Evolutionary conservation across 2,329 filamentous ascomycete genomes (phyloP).

Genomic region (Diplodia intermedia): DNA sequence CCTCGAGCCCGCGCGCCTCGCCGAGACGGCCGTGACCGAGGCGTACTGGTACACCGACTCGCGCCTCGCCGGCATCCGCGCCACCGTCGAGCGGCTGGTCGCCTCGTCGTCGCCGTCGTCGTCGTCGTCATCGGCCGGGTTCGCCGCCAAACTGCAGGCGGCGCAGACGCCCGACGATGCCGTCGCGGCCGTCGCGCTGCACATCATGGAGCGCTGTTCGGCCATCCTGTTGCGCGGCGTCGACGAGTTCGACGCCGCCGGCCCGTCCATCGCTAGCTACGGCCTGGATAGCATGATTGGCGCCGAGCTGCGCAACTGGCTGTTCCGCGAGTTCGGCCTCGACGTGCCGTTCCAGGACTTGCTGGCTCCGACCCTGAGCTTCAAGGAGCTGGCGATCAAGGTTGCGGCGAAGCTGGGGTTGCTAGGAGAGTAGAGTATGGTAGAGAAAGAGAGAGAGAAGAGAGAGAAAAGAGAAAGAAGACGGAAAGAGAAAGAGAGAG

Average conservation of each 20-base stretch:
- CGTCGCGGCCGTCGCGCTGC: conserved; percentile 45
- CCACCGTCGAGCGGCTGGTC: not conserved
- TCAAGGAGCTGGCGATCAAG: not conserved
- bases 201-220: conserved; percentile 35
- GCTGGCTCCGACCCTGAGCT: not conserved
- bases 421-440: not conserved
- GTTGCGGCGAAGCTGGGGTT: not conserved
- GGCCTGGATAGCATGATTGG: conserved; percentile 41
- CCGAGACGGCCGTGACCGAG: not conserved
- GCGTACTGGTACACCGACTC: not conserved
- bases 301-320: conserved; percentile 38
- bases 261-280: conserved; percentile 38
- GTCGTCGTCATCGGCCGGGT: not conserved
- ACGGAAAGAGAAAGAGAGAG: too few relatives aligned
- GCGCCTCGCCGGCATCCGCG: not conserved
- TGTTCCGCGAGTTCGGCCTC: conserved; percentile 44
- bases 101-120: not conserved
- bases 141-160: not conserved
- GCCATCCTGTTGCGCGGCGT: not conserved
- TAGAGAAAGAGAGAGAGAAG: too few relatives aligned
- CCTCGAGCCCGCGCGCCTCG: not conserved
- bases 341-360: conserved; percentile 38
- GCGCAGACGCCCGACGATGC: conserved; percentile 48
- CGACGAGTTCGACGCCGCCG: conserved; percentile 23
- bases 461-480: too few relatives aligned